A percentile compares a stretch with the other conserved stretches of the same genome.
phyloP scores from a whole-genome alignment of 495 filamentous ascomycete genomes.

The Neurospora sp. region DNA sequence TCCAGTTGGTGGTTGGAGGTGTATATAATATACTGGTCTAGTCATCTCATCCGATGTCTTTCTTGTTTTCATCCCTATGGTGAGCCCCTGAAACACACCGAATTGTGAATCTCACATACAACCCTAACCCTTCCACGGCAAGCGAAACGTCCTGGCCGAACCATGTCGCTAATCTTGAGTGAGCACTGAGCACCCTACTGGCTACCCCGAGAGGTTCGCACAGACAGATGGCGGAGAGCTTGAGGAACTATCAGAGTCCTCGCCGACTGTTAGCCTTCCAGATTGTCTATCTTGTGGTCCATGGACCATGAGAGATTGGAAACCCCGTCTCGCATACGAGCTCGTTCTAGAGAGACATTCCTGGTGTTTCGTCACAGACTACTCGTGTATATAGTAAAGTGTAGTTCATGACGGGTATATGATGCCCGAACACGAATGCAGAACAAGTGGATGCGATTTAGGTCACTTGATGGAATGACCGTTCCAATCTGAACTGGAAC shows the following conservation, averaged over 20 bases:
- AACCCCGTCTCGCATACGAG: background rate
- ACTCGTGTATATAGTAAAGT: background rate
- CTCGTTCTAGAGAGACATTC: background rate
- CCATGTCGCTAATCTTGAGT: background rate
- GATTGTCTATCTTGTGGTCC: background rate
- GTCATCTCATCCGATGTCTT: background rate
- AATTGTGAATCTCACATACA: background rate
- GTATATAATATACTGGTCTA: background rate
- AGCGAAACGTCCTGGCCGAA: background rate
- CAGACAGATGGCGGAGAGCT: background rate
- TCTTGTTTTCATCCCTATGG: background rate
- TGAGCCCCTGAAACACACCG: background rate
- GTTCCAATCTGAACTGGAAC: background rate
- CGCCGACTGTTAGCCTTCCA: background rate
- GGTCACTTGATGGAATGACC: background rate
- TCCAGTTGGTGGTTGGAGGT: background rate
- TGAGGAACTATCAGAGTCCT: background rate
- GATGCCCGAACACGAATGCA: background rate
- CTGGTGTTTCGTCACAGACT: background rate
- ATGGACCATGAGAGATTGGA: background rate
- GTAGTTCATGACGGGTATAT: background rate
- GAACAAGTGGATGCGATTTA: background rate
- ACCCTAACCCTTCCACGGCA: background rate
- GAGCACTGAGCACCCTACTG: background rate
- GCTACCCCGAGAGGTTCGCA: background rate